phyloP scores from a whole-genome alignment of 1,139 yeast genomes.

The Yamadazyma mexicana region DNA sequence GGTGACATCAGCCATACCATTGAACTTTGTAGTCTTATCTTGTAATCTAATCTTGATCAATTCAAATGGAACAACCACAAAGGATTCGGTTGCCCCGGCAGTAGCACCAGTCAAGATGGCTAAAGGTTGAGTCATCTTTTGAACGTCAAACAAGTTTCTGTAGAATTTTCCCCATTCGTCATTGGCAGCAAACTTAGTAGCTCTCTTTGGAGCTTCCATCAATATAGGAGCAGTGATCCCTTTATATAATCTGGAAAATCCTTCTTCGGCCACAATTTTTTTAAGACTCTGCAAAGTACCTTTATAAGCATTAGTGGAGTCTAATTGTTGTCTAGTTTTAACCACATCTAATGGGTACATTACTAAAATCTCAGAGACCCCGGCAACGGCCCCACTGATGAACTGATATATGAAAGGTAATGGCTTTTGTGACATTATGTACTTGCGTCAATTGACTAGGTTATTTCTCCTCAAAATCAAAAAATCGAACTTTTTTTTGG shows the following conservation, averaged over 20 bases:
- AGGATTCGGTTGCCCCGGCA: slow-evolving; percentile 96
- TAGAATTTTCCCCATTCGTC: slow-evolving; percentile 95
- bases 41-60: slow-evolving; percentile 85
- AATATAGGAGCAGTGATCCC: slow-evolving; percentile 95
- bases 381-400: slow-evolving; percentile 94
- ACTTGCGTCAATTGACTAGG: background rate
- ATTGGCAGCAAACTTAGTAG: slow-evolving; percentile 97
- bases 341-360: slow-evolving; percentile 99
- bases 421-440: slow-evolving; percentile 30
- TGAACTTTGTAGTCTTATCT: slow-evolving; percentile 79
- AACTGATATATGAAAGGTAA: slow-evolving; percentile 91
- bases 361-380: slow-evolving; percentile 93
- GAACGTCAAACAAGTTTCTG: slow-evolving; percentile 67
- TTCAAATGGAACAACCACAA: slow-evolving; percentile 96
- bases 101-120: slow-evolving; percentile 95
- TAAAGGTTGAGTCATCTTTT: slow-evolving; percentile 73
- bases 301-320: slow-evolving; percentile 63
- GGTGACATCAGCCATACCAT: slow-evolving; percentile 84
- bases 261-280: slow-evolving; percentile 85
- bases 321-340: slow-evolving; percentile 94
- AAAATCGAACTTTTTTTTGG: background rate
- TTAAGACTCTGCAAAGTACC: slow-evolving; percentile 84
- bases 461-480: background rate
- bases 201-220: slow-evolving; percentile 99
- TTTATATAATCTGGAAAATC: slow-evolving; percentile 77